Evolutionary conservation across 345 rosid genomes (phyloP).

Genomic region (Nasturtium officinale): DNA sequence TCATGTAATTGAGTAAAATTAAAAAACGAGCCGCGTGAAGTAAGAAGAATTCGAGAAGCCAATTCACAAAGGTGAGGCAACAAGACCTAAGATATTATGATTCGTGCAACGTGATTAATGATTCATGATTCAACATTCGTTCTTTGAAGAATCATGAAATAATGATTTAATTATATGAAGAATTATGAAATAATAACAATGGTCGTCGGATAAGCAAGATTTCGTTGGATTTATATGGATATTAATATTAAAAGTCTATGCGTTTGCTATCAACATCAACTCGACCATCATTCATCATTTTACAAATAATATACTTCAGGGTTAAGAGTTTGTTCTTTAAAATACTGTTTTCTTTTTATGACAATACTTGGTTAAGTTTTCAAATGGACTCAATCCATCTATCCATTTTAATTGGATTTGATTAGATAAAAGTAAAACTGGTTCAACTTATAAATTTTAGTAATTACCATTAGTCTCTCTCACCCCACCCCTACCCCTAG

Average conservation of each 20-base stretch:
- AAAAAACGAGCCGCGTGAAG: neutral
- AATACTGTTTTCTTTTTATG: too few species aligned
- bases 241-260: neutral
- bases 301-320: neutral
- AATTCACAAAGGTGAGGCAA: neutral
- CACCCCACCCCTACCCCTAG: neutral
- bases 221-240: constrained; percentile 13
- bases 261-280: neutral
- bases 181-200: constrained; percentile 4
- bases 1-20: neutral
- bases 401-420: too few species aligned
- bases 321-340: too few species aligned
- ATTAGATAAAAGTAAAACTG: too few species aligned
- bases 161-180: neutral
- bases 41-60: neutral
- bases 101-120: too few species aligned
- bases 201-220: constrained; percentile 3
- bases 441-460: too few species aligned
- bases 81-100: constrained; percentile 4
- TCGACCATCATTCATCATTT: neutral
- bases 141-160: too few species aligned
- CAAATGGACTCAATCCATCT: too few species aligned
- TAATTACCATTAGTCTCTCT: neutral
- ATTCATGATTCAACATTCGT: constrained; percentile 19
- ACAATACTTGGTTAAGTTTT: too few species aligned